Percentiles rank a stretch among this genome's conserved stretches.
These are phyloP conservation scores for Ophiorrhiza pumila DNA, from an alignment of 257 asterid species.

Conservation along the genomic window DNA sequence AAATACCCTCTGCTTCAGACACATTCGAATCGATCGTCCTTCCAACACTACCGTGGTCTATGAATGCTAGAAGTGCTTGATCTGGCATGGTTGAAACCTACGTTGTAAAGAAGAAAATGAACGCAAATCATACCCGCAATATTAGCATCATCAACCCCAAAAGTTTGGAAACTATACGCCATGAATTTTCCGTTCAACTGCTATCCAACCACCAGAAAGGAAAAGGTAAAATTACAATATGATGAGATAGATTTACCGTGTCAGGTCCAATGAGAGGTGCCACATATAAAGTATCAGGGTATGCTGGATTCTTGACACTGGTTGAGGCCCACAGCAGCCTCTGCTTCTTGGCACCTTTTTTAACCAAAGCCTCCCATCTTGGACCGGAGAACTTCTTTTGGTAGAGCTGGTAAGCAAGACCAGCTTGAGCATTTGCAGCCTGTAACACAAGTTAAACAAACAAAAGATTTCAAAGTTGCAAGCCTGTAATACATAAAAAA, in stretches of 20 bases:
- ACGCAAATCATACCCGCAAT: background rate
- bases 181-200: background rate
- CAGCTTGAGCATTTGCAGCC: slow-evolving; percentile 99
- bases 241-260: slow-evolving; percentile 57
- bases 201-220: slow-evolving; percentile 19
- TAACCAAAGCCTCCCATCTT: slow-evolving; percentile 97
- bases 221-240: background rate
- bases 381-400: slow-evolving; percentile 97
- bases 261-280: slow-evolving; percentile 99
- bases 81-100: slow-evolving; percentile 99
- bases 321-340: slow-evolving; percentile 99
- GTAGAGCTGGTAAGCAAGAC: slow-evolving; percentile 84
- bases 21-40: slow-evolving; percentile 93
- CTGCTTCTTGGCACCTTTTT: slow-evolving; percentile 99
- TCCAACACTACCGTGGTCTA: slow-evolving; percentile 85
- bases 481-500: background rate
- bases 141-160: background rate
- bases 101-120: no score
- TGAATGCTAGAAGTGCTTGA: slow-evolving; percentile 93
- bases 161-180: no score
- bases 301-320: slow-evolving; percentile 98
- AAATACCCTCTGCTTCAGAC: slow-evolving; percentile 85
- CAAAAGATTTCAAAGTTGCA: slow-evolving; percentile 7
- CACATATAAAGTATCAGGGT: slow-evolving; percentile 93
- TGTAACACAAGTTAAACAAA: slow-evolving; percentile 25